Percentiles rank a stretch among this genome's conserved stretches.
Evolutionary conservation across 2,329 filamentous ascomycete genomes (phyloP).

Genomic region (Anthostomella pinea): DNA sequence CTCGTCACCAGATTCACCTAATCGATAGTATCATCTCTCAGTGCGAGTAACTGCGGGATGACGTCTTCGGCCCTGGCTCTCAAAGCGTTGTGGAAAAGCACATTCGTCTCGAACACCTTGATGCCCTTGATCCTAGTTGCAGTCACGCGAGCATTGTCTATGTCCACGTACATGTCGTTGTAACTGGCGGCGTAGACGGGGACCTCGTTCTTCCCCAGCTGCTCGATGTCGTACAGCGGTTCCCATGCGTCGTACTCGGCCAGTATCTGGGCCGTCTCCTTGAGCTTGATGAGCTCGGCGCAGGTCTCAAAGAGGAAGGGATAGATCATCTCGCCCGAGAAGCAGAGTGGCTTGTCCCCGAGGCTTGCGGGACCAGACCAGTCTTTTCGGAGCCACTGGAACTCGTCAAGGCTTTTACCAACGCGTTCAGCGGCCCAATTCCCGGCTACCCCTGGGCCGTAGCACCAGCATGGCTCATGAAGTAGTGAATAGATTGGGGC

Average conservation of each 20-base stretch:
- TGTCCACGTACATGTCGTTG: constrained; percentile 93
- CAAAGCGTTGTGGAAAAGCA: constrained; percentile 82
- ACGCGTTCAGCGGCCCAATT: constrained; percentile 74
- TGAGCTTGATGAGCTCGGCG: constrained; percentile 68
- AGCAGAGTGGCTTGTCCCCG: constrained; percentile 59
- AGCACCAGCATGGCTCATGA: constrained; percentile 86
- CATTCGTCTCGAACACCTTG: constrained; percentile 82
- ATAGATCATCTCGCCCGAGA: constrained; percentile 92
- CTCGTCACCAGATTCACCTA: too few species aligned
- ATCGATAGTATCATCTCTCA: constrained; percentile 68
- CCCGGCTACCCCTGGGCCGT: constrained; percentile 59
- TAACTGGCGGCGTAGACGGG: constrained; percentile 85
- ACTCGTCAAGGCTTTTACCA: constrained; percentile 46
- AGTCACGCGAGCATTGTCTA: constrained; percentile 68
- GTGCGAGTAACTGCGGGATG: constrained; percentile 68
- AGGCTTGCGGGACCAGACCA: constrained; percentile 38
- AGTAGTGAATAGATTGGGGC: constrained; percentile 81
- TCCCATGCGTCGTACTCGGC: constrained; percentile 70
- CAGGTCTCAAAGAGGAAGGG: constrained; percentile 82
- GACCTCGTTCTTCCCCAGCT: constrained; percentile 73
- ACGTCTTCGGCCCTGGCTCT: constrained; percentile 72
- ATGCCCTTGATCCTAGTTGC: constrained; percentile 70
- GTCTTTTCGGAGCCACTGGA: constrained; percentile 48
- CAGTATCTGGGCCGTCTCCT: constrained; percentile 66
- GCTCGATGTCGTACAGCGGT: constrained; percentile 69